Evolutionary conservation across 2,329 filamentous ascomycete species (phyloP).

Genomic region (Xylaria sp.): DNA sequence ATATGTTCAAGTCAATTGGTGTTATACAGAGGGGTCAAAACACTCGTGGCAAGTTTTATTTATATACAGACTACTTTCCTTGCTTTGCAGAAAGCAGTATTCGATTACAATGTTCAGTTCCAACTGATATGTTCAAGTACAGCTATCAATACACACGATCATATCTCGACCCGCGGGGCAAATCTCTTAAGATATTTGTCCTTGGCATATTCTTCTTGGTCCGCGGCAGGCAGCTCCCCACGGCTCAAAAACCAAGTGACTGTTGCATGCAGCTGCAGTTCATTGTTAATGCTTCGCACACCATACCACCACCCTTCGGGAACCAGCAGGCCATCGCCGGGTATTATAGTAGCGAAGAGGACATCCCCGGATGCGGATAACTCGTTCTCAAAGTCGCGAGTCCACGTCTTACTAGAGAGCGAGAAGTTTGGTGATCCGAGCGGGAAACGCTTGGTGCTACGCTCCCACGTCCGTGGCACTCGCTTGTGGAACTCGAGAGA

Average conservation of each 20-base stretch:
- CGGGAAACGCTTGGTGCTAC: background rate
- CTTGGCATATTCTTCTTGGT: conserved; percentile 3
- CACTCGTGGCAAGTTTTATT: background rate
- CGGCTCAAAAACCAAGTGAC: conserved; percentile 31
- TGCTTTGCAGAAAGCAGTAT: background rate
- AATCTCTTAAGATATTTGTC: background rate
- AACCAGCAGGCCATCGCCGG: conserved; percentile 31
- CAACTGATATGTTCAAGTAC: background rate
- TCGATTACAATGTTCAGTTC: conserved; percentile 32
- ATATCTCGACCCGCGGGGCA: conserved; percentile 19
- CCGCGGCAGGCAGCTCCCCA: background rate
- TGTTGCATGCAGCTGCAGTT: conserved; percentile 29
- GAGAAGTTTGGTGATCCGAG: background rate
- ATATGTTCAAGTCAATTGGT: background rate
- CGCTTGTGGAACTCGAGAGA: conserved; percentile 21
- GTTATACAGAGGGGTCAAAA: background rate
- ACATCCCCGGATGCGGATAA: conserved; percentile 21
- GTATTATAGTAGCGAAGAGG: conserved; percentile 17
- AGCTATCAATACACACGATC: background rate
- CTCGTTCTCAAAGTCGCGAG: conserved; percentile 25
- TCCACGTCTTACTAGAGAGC: conserved; percentile 23
- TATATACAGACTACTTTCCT: background rate
- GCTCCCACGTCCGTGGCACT: background rate
- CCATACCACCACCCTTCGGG: conserved; percentile 35
- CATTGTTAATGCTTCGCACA: conserved; percentile 29